These are phyloP conservation scores for Inga laurina DNA, from an alignment of 306 rosid genomes.

Conservation along the genomic window DNA sequence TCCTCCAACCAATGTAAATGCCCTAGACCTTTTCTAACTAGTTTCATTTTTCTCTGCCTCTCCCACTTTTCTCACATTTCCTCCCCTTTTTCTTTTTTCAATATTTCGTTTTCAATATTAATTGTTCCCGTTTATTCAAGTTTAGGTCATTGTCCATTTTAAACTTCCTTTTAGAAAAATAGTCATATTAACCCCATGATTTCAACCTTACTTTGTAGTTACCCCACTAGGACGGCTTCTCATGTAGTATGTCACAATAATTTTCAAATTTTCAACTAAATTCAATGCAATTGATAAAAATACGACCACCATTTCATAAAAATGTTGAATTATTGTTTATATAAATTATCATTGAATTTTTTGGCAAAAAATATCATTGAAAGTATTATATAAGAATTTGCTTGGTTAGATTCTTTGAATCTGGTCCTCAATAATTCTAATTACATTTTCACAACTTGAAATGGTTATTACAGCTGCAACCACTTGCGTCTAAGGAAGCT, in stretches of 20 bases:
- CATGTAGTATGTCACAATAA: background rate
- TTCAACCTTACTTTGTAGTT: background rate
- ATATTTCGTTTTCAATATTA: background rate
- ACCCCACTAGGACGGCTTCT: background rate
- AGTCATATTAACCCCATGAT: background rate
- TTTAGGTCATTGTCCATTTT: background rate
- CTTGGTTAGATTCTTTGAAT: background rate
- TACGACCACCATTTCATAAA: background rate
- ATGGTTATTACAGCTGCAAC: too few relatives aligned
- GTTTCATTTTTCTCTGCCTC: background rate
- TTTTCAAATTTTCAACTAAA: background rate
- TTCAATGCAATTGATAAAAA: background rate
- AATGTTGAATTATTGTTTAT: background rate
- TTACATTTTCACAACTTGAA: too few relatives aligned
- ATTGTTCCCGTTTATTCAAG: background rate
- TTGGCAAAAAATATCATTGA: background rate
- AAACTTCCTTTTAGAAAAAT: background rate
- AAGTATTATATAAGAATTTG: too few relatives aligned
- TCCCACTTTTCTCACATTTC: background rate
- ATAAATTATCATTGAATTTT: too few relatives aligned
- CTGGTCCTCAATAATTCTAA: too few relatives aligned
- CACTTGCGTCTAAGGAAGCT: too few relatives aligned
- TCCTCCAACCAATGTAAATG: conserved; percentile 6
- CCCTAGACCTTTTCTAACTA: background rate
- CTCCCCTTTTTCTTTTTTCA: background rate